These are phyloP conservation scores for Cystobasidium ongulense DNA, from an alignment of 768 basidiomycete genomes.

Conservation along the genomic window DNA sequence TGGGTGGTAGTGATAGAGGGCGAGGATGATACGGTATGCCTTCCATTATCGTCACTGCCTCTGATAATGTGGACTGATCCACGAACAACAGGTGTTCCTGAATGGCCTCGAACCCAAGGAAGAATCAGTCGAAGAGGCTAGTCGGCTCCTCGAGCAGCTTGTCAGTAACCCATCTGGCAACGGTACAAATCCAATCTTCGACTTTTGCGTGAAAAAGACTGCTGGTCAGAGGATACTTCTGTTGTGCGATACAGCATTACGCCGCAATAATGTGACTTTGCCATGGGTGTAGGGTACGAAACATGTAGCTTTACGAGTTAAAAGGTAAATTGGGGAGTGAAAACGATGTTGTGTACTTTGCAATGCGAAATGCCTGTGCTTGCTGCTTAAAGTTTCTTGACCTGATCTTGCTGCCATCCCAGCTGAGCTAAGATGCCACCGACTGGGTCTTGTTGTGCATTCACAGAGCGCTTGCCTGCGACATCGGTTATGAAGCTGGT, in stretches of 20 bases:
- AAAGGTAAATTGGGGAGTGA: not conserved
- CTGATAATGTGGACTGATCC: not conserved
- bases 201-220: conserved; percentile 11
- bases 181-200: conserved; percentile 11
- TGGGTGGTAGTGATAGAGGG: conserved; percentile 12
- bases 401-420: conserved; percentile 32
- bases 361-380: not conserved
- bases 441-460: conserved; percentile 35
- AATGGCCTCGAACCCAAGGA: conserved; percentile 10
- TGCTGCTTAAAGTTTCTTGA: conserved; percentile 36
- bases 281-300: not conserved
- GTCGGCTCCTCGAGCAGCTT: not conserved
- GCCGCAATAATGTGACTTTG: not conserved
- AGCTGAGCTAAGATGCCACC: conserved; percentile 37
- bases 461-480: conserved; percentile 36
- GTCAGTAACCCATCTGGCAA: not conserved
- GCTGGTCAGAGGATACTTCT: not conserved
- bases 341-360: not conserved
- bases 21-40: conserved; percentile 4
- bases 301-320: not conserved
- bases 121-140: not conserved
- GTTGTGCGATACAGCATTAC: not conserved
- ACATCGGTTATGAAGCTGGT: conserved; percentile 37
- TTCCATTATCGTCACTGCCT: not conserved
- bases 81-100: conserved; percentile 4